These are phyloP conservation scores for Setaria italica DNA, from an alignment of 202 grass and related monocot species.

Conservation along the genomic window DNA sequence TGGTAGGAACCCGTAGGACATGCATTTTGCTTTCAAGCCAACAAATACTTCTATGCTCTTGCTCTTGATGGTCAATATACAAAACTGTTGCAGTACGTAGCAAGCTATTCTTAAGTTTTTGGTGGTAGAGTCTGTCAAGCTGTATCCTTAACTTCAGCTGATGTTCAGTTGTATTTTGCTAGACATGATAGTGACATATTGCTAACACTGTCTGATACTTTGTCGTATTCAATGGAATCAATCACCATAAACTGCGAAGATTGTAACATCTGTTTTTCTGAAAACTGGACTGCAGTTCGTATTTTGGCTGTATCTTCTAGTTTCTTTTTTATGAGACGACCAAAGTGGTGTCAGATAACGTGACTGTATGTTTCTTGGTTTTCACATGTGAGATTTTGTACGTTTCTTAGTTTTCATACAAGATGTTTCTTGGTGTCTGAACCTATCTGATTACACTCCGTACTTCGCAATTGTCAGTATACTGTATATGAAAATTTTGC, in stretches of 20 bases:
- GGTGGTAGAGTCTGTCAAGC: neutral
- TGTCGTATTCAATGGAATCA: neutral
- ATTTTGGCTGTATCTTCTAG: neutral
- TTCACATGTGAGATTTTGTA: neutral
- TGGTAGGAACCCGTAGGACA: neutral
- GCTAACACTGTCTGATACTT: neutral
- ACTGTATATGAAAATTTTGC: no score
- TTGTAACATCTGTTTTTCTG: neutral
- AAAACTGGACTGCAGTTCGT: neutral
- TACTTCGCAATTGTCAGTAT: no score
- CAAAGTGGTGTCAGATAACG: neutral
- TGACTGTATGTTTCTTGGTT: neutral
- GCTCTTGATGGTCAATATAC: neutral
- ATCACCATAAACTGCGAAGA: neutral
- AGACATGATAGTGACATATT: neutral
- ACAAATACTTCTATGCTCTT: constrained; percentile 3
- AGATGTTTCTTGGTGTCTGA: no score
- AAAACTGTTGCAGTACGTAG: neutral
- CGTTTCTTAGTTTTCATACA: no score
- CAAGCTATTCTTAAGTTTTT: neutral
- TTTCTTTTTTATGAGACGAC: neutral
- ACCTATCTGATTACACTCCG: no score
- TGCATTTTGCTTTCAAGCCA: neutral
- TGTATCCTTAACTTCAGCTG: neutral
- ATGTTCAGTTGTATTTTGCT: neutral